phyloP scores from a whole-genome alignment of 805 yeast species.

The Saturnispora halmiae region DNA sequence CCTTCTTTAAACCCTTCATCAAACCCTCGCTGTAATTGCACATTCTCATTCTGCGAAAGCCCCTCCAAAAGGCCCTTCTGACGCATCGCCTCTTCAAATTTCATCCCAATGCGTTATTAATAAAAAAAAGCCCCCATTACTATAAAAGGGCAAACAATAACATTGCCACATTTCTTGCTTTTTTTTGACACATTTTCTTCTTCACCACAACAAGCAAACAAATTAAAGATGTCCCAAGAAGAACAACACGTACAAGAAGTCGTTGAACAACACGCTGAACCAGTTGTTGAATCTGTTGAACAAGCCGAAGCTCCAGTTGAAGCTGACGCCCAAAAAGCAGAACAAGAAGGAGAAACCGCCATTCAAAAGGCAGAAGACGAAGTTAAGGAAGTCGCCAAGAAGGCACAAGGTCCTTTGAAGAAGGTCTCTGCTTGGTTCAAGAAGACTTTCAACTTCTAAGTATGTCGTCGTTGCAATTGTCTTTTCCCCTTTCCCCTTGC shows the following conservation, averaged over 20 bases:
- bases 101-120: conserved; percentile 1
- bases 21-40: conserved; percentile 2
- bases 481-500: too few species aligned
- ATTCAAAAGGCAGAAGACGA: conserved; percentile 16
- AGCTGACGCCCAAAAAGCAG: neutral
- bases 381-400: conserved; percentile 15
- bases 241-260: neutral
- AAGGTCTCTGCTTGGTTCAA: conserved; percentile 25
- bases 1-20: neutral
- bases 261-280: neutral
- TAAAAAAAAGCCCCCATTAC: too few species aligned
- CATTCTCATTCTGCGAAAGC: neutral
- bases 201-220: neutral
- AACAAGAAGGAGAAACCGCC: conserved; percentile 6
- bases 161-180: too few species aligned
- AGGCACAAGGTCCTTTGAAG: conserved; percentile 16
- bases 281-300: neutral
- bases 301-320: neutral
- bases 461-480: too few species aligned
- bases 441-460: conserved; percentile 16
- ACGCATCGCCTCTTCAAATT: conserved; percentile 8
- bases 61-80: conserved; percentile 9
- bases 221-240: neutral
- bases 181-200: conserved; percentile 3
- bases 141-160: too few species aligned